Percentiles rank a stretch among this genome's conserved stretches.
These are phyloP conservation scores for Paradendryphiella salina DNA, from an alignment of 2,329 filamentous ascomycete species.

Conservation along the genomic window DNA sequence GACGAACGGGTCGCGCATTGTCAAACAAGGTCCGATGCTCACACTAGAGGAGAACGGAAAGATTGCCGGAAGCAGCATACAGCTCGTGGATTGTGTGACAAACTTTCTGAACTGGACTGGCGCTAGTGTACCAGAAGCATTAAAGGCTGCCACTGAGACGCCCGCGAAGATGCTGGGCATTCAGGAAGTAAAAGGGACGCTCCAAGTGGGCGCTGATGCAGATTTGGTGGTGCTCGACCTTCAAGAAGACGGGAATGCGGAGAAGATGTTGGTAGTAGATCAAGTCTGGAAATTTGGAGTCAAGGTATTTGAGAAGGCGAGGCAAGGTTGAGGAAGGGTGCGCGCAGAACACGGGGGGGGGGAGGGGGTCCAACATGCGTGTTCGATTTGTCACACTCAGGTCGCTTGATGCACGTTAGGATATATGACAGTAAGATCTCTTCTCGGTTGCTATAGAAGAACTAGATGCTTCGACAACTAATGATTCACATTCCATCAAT, in stretches of 20 bases:
- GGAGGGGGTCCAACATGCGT: not conserved
- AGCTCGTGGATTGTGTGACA: conserved; percentile 78
- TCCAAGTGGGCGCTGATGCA: conserved; percentile 53
- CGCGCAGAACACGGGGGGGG: not conserved
- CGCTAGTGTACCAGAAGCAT: conserved; percentile 66
- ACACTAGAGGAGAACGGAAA: conserved; percentile 73
- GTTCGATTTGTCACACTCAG: not conserved
- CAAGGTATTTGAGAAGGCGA: conserved; percentile 34
- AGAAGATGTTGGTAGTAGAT: conserved; percentile 64
- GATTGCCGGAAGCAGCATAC: conserved; percentile 62
- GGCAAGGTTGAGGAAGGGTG: not conserved
- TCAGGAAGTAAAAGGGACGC: conserved; percentile 65
- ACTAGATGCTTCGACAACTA: not conserved
- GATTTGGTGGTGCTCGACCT: conserved; percentile 69
- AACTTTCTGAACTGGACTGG: conserved; percentile 80
- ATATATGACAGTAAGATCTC: not conserved
- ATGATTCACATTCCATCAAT: not conserved
- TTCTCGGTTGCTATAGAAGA: not conserved
- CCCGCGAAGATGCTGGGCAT: conserved; percentile 77
- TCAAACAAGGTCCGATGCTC: conserved; percentile 73
- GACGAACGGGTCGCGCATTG: conserved; percentile 71
- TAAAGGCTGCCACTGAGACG: conserved; percentile 74
- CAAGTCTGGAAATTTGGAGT: conserved; percentile 79
- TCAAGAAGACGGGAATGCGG: conserved; percentile 50
- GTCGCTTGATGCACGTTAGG: not conserved